Conservation (phyloP, 257 asterid species). For the Cynanchum wilfordii region DNA sequence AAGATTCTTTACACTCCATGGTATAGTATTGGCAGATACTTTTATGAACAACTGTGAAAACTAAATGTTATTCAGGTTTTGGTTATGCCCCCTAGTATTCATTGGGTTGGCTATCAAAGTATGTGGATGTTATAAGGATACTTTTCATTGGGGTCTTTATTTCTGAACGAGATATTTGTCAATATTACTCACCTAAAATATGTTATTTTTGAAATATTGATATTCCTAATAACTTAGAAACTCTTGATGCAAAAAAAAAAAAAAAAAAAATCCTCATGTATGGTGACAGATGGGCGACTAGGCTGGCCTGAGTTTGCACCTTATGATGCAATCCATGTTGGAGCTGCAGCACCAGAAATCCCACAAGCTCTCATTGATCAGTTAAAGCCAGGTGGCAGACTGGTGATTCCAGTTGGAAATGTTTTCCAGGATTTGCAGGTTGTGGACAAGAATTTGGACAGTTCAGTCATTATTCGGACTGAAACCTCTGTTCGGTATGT, state of each 20-base stretch:
- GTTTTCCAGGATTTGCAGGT: slow-evolving; percentile 75
- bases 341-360: slow-evolving; percentile 90
- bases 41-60: neutral
- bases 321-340: slow-evolving; percentile 93
- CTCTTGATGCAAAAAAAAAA: neutral
- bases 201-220: neutral
- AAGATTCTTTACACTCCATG: neutral
- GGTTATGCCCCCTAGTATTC: neutral
- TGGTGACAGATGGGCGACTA: slow-evolving; percentile 68
- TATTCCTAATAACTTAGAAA: no score
- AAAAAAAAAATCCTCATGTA: neutral
- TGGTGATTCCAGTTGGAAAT: slow-evolving; percentile 92
- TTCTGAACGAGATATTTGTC: neutral
- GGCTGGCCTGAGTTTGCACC: slow-evolving; percentile 94
- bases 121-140: neutral
- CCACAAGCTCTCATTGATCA: slow-evolving; percentile 78
- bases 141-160: neutral
- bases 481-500: slow-evolving; percentile 76
- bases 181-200: neutral
- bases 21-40: neutral
- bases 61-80: neutral
- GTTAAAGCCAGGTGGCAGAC: slow-evolving; percentile 90
- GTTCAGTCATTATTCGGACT: slow-evolving; percentile 44
- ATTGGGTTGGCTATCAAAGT: neutral
- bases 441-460: slow-evolving; percentile 72